Conservation (phyloP, 2,329 filamentous ascomycete genomes). For the Elsinoe australis region DNA sequence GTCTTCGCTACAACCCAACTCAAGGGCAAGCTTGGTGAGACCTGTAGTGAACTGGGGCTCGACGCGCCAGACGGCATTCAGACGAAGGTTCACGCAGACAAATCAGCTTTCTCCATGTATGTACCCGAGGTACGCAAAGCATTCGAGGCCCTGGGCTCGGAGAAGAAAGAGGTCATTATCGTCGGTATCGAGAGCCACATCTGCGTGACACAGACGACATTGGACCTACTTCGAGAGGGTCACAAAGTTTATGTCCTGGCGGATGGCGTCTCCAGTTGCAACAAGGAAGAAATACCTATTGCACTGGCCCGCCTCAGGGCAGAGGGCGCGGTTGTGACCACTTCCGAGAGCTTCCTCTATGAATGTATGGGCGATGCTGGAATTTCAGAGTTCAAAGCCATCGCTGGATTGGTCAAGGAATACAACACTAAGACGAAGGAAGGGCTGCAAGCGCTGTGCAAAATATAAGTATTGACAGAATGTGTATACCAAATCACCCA, state of each 20-base stretch:
- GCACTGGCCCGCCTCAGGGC: slow-evolving; percentile 67
- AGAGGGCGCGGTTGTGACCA: slow-evolving; percentile 72
- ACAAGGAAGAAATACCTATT: slow-evolving; percentile 69
- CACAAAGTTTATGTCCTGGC: slow-evolving; percentile 81
- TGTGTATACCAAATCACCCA: slow-evolving; percentile 7
- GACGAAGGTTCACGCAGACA: slow-evolving; percentile 61
- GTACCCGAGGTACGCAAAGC: slow-evolving; percentile 55
- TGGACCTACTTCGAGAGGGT: slow-evolving; percentile 68
- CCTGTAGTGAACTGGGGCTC: slow-evolving; percentile 61
- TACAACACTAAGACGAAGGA: slow-evolving; percentile 61
- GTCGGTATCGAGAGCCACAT: slow-evolving; percentile 92
- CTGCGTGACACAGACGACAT: slow-evolving; percentile 84
- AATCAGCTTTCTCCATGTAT: slow-evolving; percentile 85
- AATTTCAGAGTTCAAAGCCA: slow-evolving; percentile 61
- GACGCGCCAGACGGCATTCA: slow-evolving; percentile 44
- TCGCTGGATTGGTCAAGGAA: slow-evolving; percentile 74
- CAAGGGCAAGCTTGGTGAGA: slow-evolving; percentile 66
- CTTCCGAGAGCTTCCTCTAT: slow-evolving; percentile 83
- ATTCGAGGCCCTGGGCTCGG: slow-evolving; percentile 34
- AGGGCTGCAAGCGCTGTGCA: slow-evolving; percentile 58
- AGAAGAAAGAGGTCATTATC: slow-evolving; percentile 58
- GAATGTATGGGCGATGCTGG: slow-evolving; percentile 79
- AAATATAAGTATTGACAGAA: slow-evolving; percentile 36
- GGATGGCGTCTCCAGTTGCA: slow-evolving; percentile 84
- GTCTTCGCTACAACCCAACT: slow-evolving; percentile 84